A percentile compares a stretch with the other conserved stretches of the same genome.
These are phyloP conservation scores for Kodamaea nitidulidarum DNA, from an alignment of 805 yeast genomes.

Conservation along the genomic window DNA sequence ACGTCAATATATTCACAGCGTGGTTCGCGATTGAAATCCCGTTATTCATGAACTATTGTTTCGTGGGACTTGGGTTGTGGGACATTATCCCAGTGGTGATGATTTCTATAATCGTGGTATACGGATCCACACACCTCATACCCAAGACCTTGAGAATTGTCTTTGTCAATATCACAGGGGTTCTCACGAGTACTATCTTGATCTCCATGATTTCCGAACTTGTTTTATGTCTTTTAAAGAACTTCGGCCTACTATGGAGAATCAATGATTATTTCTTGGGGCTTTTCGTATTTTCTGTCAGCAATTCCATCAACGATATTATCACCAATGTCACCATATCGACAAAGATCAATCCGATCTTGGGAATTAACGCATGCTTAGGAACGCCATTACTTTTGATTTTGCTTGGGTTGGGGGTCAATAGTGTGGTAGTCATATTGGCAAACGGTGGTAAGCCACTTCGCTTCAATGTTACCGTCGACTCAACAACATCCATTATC, in stretches of 20 bases:
- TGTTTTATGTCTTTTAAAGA: slow-evolving; percentile 33
- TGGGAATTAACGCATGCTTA: slow-evolving; percentile 49
- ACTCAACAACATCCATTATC: slow-evolving; percentile 22
- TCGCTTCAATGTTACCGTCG: slow-evolving; percentile 19
- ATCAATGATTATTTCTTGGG: slow-evolving; percentile 49
- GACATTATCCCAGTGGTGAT: slow-evolving; percentile 10
- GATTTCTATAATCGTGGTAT: slow-evolving; percentile 2
- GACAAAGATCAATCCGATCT: slow-evolving; percentile 29
- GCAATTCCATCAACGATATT: slow-evolving; percentile 51
- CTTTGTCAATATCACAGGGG: slow-evolving; percentile 17
- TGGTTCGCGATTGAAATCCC: slow-evolving; percentile 21
- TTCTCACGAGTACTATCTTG: slow-evolving; percentile 22
- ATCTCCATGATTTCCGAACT: slow-evolving; percentile 24
- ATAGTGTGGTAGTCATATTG: slow-evolving; percentile 22
- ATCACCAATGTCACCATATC: slow-evolving; percentile 49
- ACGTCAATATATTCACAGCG: slow-evolving; percentile 7
- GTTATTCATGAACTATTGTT: slow-evolving; percentile 15
- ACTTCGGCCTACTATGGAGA: slow-evolving; percentile 41
- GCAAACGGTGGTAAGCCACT: slow-evolving; percentile 8
- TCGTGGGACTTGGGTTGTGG: slow-evolving; percentile 12
- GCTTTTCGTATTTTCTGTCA: slow-evolving; percentile 43
- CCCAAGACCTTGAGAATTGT: slow-evolving; percentile 1
- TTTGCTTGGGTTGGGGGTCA: slow-evolving; percentile 48
- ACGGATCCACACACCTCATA: slow-evolving; percentile 3
- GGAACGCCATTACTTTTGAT: slow-evolving; percentile 51